Conservation (phyloP, 2,329 filamentous ascomycete genomes). For the Exophiala viscosa region DNA sequence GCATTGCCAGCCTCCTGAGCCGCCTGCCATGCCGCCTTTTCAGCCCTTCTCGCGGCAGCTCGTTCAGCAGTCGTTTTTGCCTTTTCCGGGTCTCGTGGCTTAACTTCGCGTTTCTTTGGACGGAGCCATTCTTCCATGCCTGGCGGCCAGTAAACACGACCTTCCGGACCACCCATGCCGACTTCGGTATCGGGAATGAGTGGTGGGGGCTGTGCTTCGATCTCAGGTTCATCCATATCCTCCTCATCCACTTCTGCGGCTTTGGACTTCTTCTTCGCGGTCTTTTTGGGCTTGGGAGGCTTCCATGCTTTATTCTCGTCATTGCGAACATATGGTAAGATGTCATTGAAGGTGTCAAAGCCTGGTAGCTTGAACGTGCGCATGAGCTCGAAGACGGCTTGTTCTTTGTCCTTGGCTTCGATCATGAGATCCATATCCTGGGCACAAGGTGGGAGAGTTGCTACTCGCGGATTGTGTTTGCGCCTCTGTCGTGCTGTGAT, state of each 20-base stretch:
- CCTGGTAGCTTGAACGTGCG: constrained; percentile 79
- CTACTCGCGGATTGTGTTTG: constrained; percentile 79
- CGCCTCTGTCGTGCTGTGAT: constrained; percentile 73
- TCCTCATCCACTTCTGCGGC: constrained; percentile 37
- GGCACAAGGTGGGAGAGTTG: constrained; percentile 75
- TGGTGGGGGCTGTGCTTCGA: constrained; percentile 38
- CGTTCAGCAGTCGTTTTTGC: constrained; percentile 37
- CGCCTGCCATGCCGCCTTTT: constrained; percentile 29
- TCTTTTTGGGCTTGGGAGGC: constrained; percentile 37
- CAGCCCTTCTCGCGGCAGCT: constrained; percentile 26
- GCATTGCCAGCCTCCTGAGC: constrained; percentile 19
- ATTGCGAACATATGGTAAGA: constrained; percentile 70
- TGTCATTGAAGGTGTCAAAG: constrained; percentile 68
- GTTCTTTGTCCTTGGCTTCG: constrained; percentile 96
- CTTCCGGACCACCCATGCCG: constrained; percentile 78
- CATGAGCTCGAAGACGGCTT: constrained; percentile 94
- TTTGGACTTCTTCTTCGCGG: constrained; percentile 42
- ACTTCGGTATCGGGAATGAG: constrained; percentile 65
- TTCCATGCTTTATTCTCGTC: constrained; percentile 68
- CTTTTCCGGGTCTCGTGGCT: constrained; percentile 40
- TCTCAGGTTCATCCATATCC: constrained; percentile 40
- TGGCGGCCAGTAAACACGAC: constrained; percentile 83
- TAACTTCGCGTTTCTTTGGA: constrained; percentile 69
- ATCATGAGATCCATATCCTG: constrained; percentile 96
- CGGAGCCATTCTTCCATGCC: constrained; percentile 88